Evolutionary conservation across 2,329 filamentous ascomycete genomes (phyloP).

Genomic region (Chrysoporthe austroafricana): DNA sequence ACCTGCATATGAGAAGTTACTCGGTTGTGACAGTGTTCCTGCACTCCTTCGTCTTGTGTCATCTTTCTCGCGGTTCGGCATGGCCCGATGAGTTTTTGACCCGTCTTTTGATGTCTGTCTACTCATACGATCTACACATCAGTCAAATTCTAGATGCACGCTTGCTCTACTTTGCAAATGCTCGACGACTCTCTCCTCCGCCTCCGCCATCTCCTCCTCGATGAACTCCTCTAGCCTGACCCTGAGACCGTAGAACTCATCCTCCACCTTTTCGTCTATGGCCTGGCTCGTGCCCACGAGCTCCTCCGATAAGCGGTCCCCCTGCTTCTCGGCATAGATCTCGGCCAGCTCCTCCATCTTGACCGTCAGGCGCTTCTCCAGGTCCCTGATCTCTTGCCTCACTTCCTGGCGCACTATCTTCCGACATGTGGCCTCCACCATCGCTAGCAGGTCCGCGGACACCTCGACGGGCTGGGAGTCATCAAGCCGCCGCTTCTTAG

Average conservation of each 20-base stretch:
- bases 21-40: no score
- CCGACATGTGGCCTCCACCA: constrained; percentile 5
- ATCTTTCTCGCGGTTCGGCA: no score
- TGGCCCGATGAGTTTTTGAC: no score
- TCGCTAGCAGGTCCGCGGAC: constrained; percentile 1
- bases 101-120: background rate
- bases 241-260: constrained; percentile 14
- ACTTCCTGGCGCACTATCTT: constrained; percentile 14
- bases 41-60: no score
- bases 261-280: constrained; percentile 17
- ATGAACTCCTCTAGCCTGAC: constrained; percentile 18
- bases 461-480: background rate
- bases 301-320: constrained; percentile 10
- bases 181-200: constrained; percentile 15
- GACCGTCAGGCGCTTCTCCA: constrained; percentile 14
- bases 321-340: constrained; percentile 8
- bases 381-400: constrained; percentile 4
- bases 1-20: background rate
- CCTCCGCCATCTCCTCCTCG: constrained; percentile 20
- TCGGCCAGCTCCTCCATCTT: constrained; percentile 9
- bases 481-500: constrained; percentile 12
- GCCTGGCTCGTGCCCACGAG: constrained; percentile 9
- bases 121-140: background rate
- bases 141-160: constrained; percentile 13
- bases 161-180: constrained; percentile 16